A percentile compares a stretch with the other conserved stretches of the same genome.
Evolutionary conservation across 805 yeast species (phyloP).

Genomic region (Dipodascus geniculatus): DNA sequence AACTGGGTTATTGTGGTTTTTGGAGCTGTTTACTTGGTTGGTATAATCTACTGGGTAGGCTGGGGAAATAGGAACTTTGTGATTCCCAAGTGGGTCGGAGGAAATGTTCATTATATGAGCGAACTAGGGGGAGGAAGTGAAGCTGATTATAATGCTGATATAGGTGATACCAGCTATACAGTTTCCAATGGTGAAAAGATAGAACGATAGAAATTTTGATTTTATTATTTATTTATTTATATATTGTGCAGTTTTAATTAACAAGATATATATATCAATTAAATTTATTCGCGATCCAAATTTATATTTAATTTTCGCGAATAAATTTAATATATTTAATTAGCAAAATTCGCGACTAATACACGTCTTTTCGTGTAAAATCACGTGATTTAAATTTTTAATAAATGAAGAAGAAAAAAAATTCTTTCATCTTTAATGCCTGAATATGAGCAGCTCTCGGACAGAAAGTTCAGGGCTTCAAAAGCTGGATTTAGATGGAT

Average conservation of each 20-base stretch:
- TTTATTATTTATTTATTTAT: too few relatives aligned
- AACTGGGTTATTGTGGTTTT: slow-evolving; percentile 1
- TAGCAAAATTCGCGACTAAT: too few relatives aligned
- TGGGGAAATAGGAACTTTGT: not conserved
- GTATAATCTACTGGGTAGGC: not conserved
- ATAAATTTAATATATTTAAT: too few relatives aligned
- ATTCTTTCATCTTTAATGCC: too few relatives aligned
- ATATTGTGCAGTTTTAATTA: too few relatives aligned
- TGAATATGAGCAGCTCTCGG: too few relatives aligned
- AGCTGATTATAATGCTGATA: not conserved
- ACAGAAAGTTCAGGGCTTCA: not conserved
- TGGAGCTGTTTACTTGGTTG: not conserved
- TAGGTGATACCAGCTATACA: not conserved
- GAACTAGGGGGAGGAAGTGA: not conserved
- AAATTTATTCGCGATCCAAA: too few relatives aligned
- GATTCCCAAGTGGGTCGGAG: not conserved
- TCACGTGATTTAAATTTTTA: not conserved
- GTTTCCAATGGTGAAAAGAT: too few relatives aligned
- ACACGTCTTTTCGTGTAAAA: too few relatives aligned
- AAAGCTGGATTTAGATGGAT: not conserved
- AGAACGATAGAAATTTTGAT: too few relatives aligned
- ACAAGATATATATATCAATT: too few relatives aligned
- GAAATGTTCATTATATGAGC: not conserved
- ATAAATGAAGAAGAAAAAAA: too few relatives aligned
- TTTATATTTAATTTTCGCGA: not conserved